Evolutionary conservation across 148 eudicot species (phyloP), one percentile per base, ranked within the genome.

Genomic region (Dianthus caryophyllus): DNA sequence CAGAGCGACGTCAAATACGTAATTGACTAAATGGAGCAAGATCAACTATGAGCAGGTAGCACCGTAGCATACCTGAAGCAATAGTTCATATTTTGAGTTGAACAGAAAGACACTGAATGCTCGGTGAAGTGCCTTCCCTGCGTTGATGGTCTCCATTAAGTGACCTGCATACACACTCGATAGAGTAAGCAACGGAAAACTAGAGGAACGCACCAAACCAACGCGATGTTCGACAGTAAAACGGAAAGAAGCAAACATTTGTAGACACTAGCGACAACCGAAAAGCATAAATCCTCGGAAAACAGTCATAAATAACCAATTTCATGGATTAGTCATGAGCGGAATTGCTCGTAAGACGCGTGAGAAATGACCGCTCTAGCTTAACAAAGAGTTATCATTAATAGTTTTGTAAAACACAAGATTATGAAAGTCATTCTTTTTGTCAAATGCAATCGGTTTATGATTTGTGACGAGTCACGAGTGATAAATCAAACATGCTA

Each of bases 51-150:
- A n/a, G n/a, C n/a, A n/a, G n/a, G n/a, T n/a, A n/a, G n/a, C n/a
- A n/a, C n/a, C n/a, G n/a, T n/a, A n/a, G n/a, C 44, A 54, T 76
- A 93, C 96, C 96, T 87, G 98, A 80, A 93, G 98, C 43, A 93
- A 83, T 48, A 89, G 67, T 81, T 93, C 98, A 58, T 89, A 90
- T 61, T 89, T 93, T 31, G 96, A 85, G 71, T 89, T 93, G 59
- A 93, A 93, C 71, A 93, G 65, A 66, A 93, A 87, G 1, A 93
- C 90, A 61, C 98, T 93, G 81, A 93, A 93, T 74, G 98, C 96
- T 80, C 98, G 77, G 80, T 93, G 97, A 68, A 89, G 86, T 70
- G 87, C 69, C 68, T 93, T 93, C 64, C 80, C 84, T 62, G 95
- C 69, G 33, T 89, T 81, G 59, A 93, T 93, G 55, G 86, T 93